A percentile compares a stretch with the other conserved stretches of the same genome.
These are phyloP conservation scores for Cladosporium sphaerospermum DNA, from an alignment of 2,329 filamentous ascomycete species.

Conservation along the genomic window DNA sequence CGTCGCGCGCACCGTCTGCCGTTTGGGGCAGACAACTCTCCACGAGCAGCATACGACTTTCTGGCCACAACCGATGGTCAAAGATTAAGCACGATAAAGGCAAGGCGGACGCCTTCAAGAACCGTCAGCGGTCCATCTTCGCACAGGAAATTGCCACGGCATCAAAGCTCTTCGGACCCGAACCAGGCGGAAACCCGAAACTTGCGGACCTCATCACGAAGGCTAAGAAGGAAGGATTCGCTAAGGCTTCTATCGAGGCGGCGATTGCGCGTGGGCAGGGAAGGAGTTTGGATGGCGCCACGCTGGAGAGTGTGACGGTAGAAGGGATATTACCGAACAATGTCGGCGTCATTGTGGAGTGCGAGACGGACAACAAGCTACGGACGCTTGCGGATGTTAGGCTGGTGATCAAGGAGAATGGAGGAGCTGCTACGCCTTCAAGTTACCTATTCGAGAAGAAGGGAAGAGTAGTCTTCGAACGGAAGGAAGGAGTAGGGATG, in stretches of 20 bases:
- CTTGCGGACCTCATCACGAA: constrained; percentile 65
- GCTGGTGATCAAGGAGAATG: constrained; percentile 61
- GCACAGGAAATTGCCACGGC: constrained; percentile 67
- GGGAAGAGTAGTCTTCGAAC: constrained; percentile 66
- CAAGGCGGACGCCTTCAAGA: constrained; percentile 74
- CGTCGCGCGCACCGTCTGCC: constrained; percentile 1
- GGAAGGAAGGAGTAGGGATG: constrained; percentile 49
- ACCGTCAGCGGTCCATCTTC: constrained; percentile 60
- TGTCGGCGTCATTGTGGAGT: constrained; percentile 73
- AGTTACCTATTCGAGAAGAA: constrained; percentile 80
- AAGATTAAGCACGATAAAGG: constrained; percentile 96
- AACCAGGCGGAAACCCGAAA: constrained; percentile 67
- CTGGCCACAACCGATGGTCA: constrained; percentile 89
- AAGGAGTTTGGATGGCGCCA: constrained; percentile 63
- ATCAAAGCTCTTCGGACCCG: constrained; percentile 72
- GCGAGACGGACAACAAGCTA: constrained; percentile 74
- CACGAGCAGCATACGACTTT: constrained; percentile 25
- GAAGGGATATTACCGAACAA: constrained; percentile 74
- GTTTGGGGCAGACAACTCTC: constrained; percentile 11
- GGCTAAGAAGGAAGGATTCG: constrained; percentile 80
- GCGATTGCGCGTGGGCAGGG: constrained; percentile 88
- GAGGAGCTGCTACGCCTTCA: constrained; percentile 65
- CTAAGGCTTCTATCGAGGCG: constrained; percentile 75
- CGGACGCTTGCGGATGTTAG: constrained; percentile 70
- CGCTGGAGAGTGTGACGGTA: constrained; percentile 70